A percentile compares a stretch with the other conserved stretches of the same genome.
Evolutionary conservation across 768 basidiomycete genomes (phyloP).

Genomic region (Boletus rex-veris): DNA sequence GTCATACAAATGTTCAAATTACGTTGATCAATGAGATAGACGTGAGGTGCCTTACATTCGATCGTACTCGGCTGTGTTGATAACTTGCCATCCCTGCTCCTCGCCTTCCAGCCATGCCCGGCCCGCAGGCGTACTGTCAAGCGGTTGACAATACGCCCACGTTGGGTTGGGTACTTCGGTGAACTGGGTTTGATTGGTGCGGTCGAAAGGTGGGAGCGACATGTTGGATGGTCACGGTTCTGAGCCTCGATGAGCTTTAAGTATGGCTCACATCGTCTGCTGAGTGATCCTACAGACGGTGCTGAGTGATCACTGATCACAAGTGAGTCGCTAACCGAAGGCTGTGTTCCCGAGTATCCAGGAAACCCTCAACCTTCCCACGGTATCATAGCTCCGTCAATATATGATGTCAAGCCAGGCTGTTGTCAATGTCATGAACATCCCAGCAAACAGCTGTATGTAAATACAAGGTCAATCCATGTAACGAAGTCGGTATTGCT

Average conservation of each 20-base stretch:
- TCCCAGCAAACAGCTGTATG: too few relatives aligned
- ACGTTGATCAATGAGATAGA: not conserved
- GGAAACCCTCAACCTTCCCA: too few relatives aligned
- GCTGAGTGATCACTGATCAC: too few relatives aligned
- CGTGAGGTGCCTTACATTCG: conserved; percentile 17
- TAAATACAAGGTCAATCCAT: too few relatives aligned
- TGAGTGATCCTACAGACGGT: not conserved
- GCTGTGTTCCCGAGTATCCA: too few relatives aligned
- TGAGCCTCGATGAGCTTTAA: not conserved
- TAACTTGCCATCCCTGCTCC: conserved; percentile 33
- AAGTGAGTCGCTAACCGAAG: too few relatives aligned
- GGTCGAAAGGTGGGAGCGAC: conserved; percentile 31
- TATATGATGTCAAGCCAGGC: too few relatives aligned
- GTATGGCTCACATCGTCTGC: not conserved
- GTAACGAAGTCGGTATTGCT: too few relatives aligned
- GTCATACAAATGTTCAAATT: not conserved
- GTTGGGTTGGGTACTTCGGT: conserved; percentile 32
- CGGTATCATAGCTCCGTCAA: too few relatives aligned
- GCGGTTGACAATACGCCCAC: conserved; percentile 31
- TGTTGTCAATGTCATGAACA: too few relatives aligned
- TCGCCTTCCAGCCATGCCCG: conserved; percentile 35
- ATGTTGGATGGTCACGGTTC: conserved; percentile 8
- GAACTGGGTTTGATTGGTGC: conserved; percentile 12
- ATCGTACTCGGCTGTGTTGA: conserved; percentile 31
- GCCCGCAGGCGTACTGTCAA: conserved; percentile 29